Conservation (phyloP, 345 rosid genomes). For the Camelina laxa region DNA sequence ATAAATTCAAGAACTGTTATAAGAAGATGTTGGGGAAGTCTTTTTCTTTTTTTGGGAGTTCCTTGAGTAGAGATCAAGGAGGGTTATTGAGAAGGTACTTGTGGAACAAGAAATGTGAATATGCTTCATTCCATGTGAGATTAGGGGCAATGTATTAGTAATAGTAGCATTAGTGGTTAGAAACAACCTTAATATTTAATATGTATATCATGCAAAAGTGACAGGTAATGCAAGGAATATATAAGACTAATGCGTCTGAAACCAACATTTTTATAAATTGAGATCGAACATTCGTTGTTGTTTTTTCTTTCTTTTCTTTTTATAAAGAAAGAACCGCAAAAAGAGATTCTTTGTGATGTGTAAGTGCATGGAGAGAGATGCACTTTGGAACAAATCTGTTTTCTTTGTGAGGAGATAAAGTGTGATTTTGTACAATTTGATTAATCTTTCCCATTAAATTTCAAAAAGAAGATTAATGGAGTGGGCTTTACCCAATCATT, state of each 20-base stretch:
- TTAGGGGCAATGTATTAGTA: constrained; percentile 38
- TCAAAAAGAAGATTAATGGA: constrained; percentile 13
- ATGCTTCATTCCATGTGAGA: constrained; percentile 40
- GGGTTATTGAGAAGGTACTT: constrained; percentile 40
- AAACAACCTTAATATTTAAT: constrained; percentile 2
- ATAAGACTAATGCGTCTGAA: constrained; percentile 34
- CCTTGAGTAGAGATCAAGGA: constrained; percentile 49
- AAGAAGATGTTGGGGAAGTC: constrained; percentile 24
- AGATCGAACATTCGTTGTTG: constrained; percentile 43
- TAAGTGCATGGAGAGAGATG: constrained; percentile 33
- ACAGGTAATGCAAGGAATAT: constrained; percentile 39
- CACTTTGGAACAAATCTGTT: constrained; percentile 38
- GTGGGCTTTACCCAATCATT: constrained; percentile 36
- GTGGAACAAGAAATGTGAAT: constrained; percentile 46
- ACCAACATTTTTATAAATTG: constrained; percentile 22
- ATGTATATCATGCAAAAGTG: constrained; percentile 38
- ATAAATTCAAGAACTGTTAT: constrained; percentile 13
- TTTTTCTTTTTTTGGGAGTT: constrained; percentile 14
- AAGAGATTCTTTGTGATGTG: constrained; percentile 43
- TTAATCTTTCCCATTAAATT: constrained; percentile 20
- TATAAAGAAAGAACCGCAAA: constrained; percentile 44
- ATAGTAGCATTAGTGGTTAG: constrained; percentile 21
- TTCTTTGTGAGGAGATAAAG: constrained; percentile 49
- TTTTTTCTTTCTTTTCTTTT: constrained; percentile 46
- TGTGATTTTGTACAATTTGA: constrained; percentile 32